phyloP scores from a whole-genome alignment of 2,329 filamentous ascomycete species.

The Ustilaginoidea virens region DNA sequence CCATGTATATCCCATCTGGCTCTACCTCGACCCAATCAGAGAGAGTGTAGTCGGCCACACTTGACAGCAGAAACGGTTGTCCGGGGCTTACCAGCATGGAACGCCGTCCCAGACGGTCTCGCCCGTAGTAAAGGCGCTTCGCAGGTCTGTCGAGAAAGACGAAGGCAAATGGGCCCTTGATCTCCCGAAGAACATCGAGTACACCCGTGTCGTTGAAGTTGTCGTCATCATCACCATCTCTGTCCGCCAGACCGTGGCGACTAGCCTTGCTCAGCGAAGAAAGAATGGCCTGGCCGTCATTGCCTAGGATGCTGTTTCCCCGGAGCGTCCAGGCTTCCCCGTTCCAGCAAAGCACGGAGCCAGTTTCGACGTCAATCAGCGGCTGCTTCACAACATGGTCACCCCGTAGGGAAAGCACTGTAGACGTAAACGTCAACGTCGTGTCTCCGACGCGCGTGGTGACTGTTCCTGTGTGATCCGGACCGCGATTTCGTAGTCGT shows the following conservation, averaged over 20 bases:
- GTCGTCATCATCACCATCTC: no score
- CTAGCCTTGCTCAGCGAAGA: constrained; percentile 34
- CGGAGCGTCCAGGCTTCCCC: constrained; percentile 80
- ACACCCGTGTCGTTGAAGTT: constrained; percentile 20
- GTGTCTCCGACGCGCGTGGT: constrained; percentile 14
- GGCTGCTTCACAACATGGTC: constrained; percentile 58
- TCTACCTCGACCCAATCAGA: constrained; percentile 63
- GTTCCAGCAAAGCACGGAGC: constrained; percentile 83
- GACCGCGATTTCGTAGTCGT: constrained; percentile 39
- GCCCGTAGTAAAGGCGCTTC: constrained; percentile 58
- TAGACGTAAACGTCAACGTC: constrained; percentile 55
- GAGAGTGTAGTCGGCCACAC: constrained; percentile 42
- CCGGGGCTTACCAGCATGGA: constrained; percentile 53
- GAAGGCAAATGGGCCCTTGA: constrained; percentile 81
- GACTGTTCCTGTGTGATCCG: constrained; percentile 38
- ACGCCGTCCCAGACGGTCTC: constrained; percentile 75
- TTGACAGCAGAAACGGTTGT: constrained; percentile 48
- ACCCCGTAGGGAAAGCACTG: constrained; percentile 82
- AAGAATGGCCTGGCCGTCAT: constrained; percentile 65
- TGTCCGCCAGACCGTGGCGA: constrained; percentile 7
- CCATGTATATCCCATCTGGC: constrained; percentile 63
- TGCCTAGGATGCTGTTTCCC: constrained; percentile 44
- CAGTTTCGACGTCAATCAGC: constrained; percentile 37
- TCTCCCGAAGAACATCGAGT: constrained; percentile 37
- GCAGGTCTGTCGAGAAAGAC: constrained; percentile 57